phyloP scores from a whole-genome alignment of 176 grass and related monocot genomes.

The Poa pratensis region DNA sequence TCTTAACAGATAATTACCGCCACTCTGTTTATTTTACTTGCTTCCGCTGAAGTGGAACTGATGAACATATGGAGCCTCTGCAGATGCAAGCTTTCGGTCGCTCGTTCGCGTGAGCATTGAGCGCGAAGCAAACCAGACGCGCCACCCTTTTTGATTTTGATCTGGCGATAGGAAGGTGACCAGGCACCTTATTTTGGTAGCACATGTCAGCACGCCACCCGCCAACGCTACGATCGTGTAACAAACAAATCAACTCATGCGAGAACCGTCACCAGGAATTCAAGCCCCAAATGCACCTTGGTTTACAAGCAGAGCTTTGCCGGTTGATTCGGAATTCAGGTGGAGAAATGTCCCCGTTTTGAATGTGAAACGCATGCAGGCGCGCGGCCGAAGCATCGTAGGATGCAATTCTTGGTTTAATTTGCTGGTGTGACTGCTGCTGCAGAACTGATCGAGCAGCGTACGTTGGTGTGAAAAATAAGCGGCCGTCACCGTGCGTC shows the following conservation, averaged over 20 bases:
- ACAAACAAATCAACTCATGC: neutral
- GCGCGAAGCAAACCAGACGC: conserved; percentile 36
- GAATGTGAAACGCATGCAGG: conserved; percentile 36
- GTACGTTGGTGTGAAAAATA: neutral
- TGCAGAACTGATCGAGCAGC: conserved; percentile 8
- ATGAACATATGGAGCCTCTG: neutral
- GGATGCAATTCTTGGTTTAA: conserved; percentile 34
- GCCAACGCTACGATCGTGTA: conserved; percentile 41
- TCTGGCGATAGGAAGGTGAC: conserved; percentile 40
- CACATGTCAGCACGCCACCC: conserved; percentile 21
- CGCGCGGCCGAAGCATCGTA: conserved; percentile 33
- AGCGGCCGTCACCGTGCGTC: neutral
- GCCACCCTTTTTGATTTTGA: neutral
- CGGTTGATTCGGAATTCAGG: neutral
- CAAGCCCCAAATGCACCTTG: neutral
- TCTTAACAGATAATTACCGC: neutral
- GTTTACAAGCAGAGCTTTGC: neutral
- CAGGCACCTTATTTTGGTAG: conserved; percentile 50
- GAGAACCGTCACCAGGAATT: conserved; percentile 41
- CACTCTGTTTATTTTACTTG: neutral
- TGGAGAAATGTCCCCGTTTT: conserved; percentile 34
- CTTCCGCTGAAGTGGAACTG: neutral
- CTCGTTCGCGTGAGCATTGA: conserved; percentile 8
- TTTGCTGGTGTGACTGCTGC: neutral
- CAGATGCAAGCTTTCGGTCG: neutral